Conservation (phyloP, 2,329 filamentous ascomycete genomes). For the Diplocarpon rosae region DNA sequence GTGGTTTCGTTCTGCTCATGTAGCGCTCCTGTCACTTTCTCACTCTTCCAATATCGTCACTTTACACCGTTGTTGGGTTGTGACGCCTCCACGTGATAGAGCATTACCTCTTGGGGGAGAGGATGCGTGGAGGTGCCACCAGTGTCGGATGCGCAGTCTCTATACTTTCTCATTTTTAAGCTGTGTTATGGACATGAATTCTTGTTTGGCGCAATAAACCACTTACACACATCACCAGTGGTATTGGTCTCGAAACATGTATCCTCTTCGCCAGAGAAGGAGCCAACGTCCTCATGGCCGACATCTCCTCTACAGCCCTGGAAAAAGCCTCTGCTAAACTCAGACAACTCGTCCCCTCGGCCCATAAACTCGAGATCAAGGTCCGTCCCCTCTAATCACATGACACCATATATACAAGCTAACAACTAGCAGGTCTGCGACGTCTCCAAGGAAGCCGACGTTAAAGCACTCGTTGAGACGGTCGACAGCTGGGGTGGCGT, state of each 20-base stretch:
- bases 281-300: constrained; percentile 58
- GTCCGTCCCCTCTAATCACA: constrained; percentile 7
- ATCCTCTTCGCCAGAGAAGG: constrained; percentile 64
- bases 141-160: neutral
- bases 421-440: constrained; percentile 37
- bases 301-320: constrained; percentile 55
- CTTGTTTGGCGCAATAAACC: no score
- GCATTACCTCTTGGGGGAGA: neutral
- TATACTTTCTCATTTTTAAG: neutral
- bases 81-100: neutral
- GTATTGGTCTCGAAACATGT: constrained; percentile 64
- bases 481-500: constrained; percentile 60
- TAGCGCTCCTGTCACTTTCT: neutral
- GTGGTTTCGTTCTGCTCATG: neutral
- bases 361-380: constrained; percentile 38
- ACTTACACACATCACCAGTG: constrained; percentile 32
- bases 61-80: no score
- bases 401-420: neutral
- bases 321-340: constrained; percentile 50
- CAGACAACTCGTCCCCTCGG: constrained; percentile 43
- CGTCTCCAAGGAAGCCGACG: constrained; percentile 57
- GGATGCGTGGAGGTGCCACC: no score
- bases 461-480: constrained; percentile 48
- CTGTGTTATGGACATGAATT: no score
- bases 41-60: neutral